A percentile compares a stretch with the other conserved stretches of the same genome.
Conservation (phyloP, 192 early-diverging fungal species). For the Entomortierella chlamydospora region DNA sequence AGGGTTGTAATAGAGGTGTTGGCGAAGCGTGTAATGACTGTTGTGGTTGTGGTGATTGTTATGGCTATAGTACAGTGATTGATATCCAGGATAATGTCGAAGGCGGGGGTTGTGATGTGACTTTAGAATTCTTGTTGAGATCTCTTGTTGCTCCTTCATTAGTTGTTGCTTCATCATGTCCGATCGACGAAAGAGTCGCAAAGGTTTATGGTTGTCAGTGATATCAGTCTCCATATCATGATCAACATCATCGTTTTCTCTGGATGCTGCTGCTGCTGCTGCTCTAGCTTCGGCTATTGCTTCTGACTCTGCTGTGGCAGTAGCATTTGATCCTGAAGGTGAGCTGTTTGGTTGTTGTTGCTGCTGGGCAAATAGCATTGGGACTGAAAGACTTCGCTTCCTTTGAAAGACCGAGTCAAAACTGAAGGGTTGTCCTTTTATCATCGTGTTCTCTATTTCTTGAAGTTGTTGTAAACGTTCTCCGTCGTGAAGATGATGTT, state of each 20-base stretch:
- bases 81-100: conserved; percentile 2
- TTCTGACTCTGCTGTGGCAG: background rate
- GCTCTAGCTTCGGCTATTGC: too few relatives aligned
- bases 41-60: conserved; percentile 8
- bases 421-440: background rate
- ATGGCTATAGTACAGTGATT: background rate
- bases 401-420: background rate
- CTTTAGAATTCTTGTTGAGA: background rate
- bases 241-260: background rate
- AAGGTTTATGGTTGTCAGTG: background rate
- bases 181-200: background rate
- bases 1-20: conserved; percentile 25
- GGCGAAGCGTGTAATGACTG: conserved; percentile 11
- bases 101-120: background rate
- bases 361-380: background rate
- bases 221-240: conserved; percentile 7
- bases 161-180: background rate
- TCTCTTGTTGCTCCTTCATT: background rate
- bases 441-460: background rate
- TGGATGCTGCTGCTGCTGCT: background rate
- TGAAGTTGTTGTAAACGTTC: background rate
- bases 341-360: background rate
- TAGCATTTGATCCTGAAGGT: background rate
- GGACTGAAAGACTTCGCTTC: background rate
- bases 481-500: background rate